A percentile compares a stretch with the other conserved stretches of the same genome.
Evolutionary conservation across 1,284 basidiomycete genomes (phyloP).

Genomic region (Leccinum pachyderme): DNA sequence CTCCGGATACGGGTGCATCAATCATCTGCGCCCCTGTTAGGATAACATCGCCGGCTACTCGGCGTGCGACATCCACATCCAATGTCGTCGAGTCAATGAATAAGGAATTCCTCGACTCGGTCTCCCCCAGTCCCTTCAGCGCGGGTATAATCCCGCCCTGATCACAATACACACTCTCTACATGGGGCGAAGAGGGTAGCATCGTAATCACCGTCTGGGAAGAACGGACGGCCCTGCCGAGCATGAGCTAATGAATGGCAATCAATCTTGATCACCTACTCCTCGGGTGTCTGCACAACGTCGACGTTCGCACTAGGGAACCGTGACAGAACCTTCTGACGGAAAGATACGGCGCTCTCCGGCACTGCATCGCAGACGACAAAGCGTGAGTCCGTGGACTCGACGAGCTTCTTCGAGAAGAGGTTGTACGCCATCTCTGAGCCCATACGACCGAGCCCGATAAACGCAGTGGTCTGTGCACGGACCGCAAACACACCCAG

Average conservation of each 20-base stretch:
- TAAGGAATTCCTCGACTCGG: slow-evolving; percentile 49
- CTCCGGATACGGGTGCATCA: slow-evolving; percentile 90
- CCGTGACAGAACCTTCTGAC: slow-evolving; percentile 48
- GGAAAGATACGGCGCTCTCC: slow-evolving; percentile 58
- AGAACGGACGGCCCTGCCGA: slow-evolving; percentile 53
- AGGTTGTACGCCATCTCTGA: slow-evolving; percentile 83
- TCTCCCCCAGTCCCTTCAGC: slow-evolving; percentile 44
- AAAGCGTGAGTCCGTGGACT: slow-evolving; percentile 51
- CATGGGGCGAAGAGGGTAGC: slow-evolving; percentile 85
- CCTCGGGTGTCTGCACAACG: slow-evolving; percentile 60
- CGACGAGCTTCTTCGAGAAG: slow-evolving; percentile 62
- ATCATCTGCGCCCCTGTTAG: slow-evolving; percentile 72
- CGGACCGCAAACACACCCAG: slow-evolving; percentile 40
- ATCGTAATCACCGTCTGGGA: slow-evolving; percentile 78
- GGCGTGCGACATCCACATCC: slow-evolving; percentile 71
- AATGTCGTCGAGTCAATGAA: slow-evolving; percentile 89
- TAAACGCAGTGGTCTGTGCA: slow-evolving; percentile 63
- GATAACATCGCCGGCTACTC: slow-evolving; percentile 57
- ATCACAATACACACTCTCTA: slow-evolving; percentile 66
- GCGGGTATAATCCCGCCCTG: slow-evolving; percentile 59
- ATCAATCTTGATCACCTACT: slow-evolving; percentile 47
- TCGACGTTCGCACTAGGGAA: slow-evolving; percentile 59
- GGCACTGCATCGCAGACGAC: slow-evolving; percentile 76
- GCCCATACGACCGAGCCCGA: slow-evolving; percentile 83
- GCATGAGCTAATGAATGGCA: slow-evolving; percentile 13